Evolutionary conservation across 179 eudicot species (phyloP).

Genomic region (Beta corolliflora): DNA sequence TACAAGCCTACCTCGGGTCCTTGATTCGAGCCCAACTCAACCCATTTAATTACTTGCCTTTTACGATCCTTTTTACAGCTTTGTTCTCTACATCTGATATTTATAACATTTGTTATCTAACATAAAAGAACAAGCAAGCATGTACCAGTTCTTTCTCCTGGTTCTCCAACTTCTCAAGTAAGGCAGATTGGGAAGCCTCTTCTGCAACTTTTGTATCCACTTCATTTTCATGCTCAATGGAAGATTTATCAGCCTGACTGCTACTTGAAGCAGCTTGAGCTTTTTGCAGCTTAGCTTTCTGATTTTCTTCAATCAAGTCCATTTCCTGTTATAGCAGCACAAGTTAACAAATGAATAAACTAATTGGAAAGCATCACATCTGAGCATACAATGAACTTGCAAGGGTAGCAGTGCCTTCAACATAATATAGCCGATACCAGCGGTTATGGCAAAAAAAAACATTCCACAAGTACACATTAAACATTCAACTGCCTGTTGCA

Average conservation of each 20-base stretch:
- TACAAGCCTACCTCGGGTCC: too few relatives aligned
- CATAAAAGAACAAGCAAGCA: constrained; percentile 7
- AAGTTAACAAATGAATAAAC: neutral
- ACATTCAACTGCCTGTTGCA: too few relatives aligned
- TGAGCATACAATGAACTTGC: too few relatives aligned
- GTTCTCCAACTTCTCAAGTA: constrained; percentile 68
- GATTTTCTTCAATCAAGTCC: constrained; percentile 56
- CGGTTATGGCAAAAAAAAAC: too few relatives aligned
- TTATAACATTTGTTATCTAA: neutral
- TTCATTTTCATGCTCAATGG: constrained; percentile 22
- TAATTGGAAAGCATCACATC: too few relatives aligned
- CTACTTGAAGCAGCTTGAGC: constrained; percentile 40
- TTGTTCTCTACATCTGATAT: neutral
- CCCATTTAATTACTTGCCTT: neutral
- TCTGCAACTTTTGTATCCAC: constrained; percentile 38
- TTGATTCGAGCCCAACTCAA: too few relatives aligned
- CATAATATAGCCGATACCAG: too few relatives aligned
- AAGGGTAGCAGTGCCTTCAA: too few relatives aligned
- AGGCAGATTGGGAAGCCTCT: constrained; percentile 45
- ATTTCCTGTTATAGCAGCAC: constrained; percentile 52
- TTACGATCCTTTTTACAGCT: neutral
- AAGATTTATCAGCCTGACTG: constrained; percentile 29
- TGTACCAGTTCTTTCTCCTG: constrained; percentile 72
- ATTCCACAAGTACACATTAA: too few relatives aligned
- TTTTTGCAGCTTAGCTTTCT: constrained; percentile 60